Base-by-base conservation (phyloP, 2,329 filamentous ascomycete genomes). In the Cladophialophora immunda region DNA sequence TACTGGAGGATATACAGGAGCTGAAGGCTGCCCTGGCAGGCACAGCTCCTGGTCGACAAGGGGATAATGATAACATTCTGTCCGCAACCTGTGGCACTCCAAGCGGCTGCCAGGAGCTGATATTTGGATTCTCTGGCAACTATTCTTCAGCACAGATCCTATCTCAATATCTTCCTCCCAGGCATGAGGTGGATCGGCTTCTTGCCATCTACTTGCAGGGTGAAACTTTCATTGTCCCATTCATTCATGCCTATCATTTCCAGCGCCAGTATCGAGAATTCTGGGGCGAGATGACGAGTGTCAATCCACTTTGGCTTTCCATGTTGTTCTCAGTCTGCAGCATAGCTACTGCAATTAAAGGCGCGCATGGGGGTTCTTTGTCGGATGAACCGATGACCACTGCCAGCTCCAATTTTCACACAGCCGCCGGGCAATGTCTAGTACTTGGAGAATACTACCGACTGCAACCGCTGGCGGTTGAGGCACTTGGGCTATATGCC, bases 261-360 rank as follows among this genome's bases (percentile, higher is more conserved):
- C 63, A 68, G 22, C 66, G 65, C 17, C 80, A 85, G 71, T 87
- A 86, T 71, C 83, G 85, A 68, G 76, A 78, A 59, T 83, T 85
- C 71, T 87, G 84, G 84, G 65, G 78, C 64, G 80, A 79, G 66
- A 82, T 83, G 1, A 75, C 76, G 4, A 81, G 82, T 30, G 81
- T 81, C 2, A 78, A 81, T 8, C 72, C 83, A 3, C 80, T 84
- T 15, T 86, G 84, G 84, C 73, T 86, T 13, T 84, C 82, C 1
- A 73, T 85, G 65, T 80, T 84, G 41, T 86, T 81, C 70, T 80
- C 83, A 0, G 84, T 86, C 79, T 84, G 86, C 41, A 69, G 56
- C 38, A 64, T 67, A 27, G 63, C 68, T 17, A 60, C 67, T 17
- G 30, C 54, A 6, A 58, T 70, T 22, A 59, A 52, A n/a, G 30